These are phyloP conservation scores for Boletus edulis DNA, from an alignment of 768 basidiomycete genomes.

Conservation along the genomic window DNA sequence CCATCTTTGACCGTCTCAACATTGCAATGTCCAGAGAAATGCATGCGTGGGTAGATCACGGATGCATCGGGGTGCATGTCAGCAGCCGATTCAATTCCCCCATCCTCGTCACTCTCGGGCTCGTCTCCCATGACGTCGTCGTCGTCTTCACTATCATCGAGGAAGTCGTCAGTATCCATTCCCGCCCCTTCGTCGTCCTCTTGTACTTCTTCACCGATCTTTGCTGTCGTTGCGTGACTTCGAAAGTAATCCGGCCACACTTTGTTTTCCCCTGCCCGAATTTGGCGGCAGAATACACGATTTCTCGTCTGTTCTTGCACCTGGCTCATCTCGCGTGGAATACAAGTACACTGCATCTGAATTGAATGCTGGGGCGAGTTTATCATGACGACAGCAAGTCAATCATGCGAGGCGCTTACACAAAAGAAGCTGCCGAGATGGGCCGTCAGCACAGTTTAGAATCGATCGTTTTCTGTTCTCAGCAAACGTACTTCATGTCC, in stretches of 20 bases:
- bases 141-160: conserved; percentile 29
- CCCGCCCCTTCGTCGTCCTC: conserved; percentile 23
- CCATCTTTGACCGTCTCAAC: conserved; percentile 87
- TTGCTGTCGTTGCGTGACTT: not conserved
- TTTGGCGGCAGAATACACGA: conserved; percentile 31
- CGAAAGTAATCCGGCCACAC: not conserved
- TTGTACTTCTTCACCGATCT: conserved; percentile 2
- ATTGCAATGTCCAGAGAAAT: conserved; percentile 72
- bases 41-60: conserved; percentile 58
- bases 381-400: not conserved
- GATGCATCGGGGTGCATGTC: conserved; percentile 39
- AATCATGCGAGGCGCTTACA: conserved; percentile 41
- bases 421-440: conserved; percentile 50
- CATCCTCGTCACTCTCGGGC: conserved; percentile 33
- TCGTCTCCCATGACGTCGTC: conserved; percentile 24
- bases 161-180: conserved; percentile 30
- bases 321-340: conserved; percentile 66
- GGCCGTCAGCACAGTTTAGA: conserved; percentile 10
- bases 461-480: not conserved
- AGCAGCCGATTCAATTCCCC: conserved; percentile 19
- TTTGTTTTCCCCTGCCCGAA: conserved; percentile 5
- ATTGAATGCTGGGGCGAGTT: conserved; percentile 56
- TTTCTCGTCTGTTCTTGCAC: conserved; percentile 17
- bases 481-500: conserved; percentile 63
- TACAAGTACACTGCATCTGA: conserved; percentile 72